phyloP scores from a whole-genome alignment of 176 grass and related monocot species.

The Oryza meyeriana region DNA sequence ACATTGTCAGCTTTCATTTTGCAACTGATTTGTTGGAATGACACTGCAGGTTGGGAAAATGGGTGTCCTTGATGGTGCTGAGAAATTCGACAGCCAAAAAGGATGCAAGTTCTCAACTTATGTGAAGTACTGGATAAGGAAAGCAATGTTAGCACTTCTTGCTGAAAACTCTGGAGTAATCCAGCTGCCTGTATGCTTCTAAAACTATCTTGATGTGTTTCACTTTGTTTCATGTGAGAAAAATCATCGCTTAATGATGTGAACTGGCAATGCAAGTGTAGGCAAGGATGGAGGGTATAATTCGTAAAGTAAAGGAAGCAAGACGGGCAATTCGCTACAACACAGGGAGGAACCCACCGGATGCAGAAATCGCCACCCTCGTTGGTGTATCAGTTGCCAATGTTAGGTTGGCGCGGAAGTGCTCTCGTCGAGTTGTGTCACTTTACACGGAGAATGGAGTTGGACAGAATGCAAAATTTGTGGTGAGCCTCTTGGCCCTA shows the following conservation, averaged over 20 bases:
- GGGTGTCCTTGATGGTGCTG: constrained; percentile 80
- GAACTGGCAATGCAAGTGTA: constrained; percentile 16
- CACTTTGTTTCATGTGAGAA: not conserved
- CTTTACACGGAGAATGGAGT: constrained; percentile 47
- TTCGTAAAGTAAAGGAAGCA: constrained; percentile 66
- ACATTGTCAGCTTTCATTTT: not conserved
- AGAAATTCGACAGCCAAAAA: constrained; percentile 67
- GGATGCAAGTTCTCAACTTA: constrained; percentile 87
- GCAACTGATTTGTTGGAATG: not conserved
- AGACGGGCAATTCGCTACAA: constrained; percentile 42
- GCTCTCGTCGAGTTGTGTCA: constrained; percentile 59
- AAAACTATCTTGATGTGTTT: not conserved
- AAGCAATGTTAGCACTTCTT: constrained; percentile 66
- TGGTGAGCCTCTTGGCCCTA: constrained; percentile 28
- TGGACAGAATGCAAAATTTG: constrained; percentile 41
- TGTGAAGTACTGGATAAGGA: constrained; percentile 88
- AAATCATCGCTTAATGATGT: not conserved
- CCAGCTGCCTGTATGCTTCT: constrained; percentile 66
- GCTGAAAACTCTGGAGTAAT: constrained; percentile 55
- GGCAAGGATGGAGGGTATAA: constrained; percentile 78
- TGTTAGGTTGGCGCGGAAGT: constrained; percentile 65
- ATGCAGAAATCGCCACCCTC: constrained; percentile 58
- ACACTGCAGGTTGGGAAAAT: constrained; percentile 63
- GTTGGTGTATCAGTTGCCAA: constrained; percentile 56
- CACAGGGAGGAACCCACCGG: constrained; percentile 50